These are phyloP conservation scores for Tephrocybe rancida DNA, from an alignment of 768 basidiomycete genomes.

Conservation along the genomic window DNA sequence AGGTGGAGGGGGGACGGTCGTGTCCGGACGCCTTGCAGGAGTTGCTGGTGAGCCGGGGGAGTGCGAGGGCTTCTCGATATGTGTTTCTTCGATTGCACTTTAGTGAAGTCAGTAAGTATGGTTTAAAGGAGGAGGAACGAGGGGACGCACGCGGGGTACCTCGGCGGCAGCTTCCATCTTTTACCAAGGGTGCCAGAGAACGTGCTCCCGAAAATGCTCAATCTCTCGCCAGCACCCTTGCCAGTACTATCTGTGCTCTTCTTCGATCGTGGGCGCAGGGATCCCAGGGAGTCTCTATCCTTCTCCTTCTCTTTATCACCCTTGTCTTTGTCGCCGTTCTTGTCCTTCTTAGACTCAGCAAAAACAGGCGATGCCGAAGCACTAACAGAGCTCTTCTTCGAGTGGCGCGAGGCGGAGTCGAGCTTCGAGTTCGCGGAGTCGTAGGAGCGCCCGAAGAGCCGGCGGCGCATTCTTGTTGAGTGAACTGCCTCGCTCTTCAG, in stretches of 20 bases:
- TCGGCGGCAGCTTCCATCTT: constrained; percentile 80
- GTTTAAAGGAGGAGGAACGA: constrained; percentile 7
- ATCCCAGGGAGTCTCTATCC: constrained; percentile 30
- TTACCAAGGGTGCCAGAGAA: constrained; percentile 66
- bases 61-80: constrained; percentile 49
- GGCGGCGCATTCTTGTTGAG: constrained; percentile 40
- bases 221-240: constrained; percentile 53
- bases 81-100: constrained; percentile 34
- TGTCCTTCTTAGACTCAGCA: constrained; percentile 14
- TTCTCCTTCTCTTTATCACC: constrained; percentile 33
- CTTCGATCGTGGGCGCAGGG: constrained; percentile 47
- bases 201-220: constrained; percentile 81
- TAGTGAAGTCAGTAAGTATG: background rate
- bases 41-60: constrained; percentile 48
- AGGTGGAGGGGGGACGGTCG: constrained; percentile 33
- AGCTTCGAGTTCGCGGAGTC: constrained; percentile 35
- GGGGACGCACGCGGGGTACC: constrained; percentile 59
- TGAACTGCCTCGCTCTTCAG: background rate
- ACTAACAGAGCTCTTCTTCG: constrained; percentile 21
- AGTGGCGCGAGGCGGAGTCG: constrained; percentile 24
- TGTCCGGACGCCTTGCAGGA: constrained; percentile 43
- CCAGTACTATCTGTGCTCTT: constrained; percentile 47
- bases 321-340: constrained; percentile 31
- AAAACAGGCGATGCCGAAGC: constrained; percentile 28
- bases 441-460: constrained; percentile 67